Base-by-base conservation (phyloP, 441 rosid genomes). In the Bruguiera hainesii region DNA sequence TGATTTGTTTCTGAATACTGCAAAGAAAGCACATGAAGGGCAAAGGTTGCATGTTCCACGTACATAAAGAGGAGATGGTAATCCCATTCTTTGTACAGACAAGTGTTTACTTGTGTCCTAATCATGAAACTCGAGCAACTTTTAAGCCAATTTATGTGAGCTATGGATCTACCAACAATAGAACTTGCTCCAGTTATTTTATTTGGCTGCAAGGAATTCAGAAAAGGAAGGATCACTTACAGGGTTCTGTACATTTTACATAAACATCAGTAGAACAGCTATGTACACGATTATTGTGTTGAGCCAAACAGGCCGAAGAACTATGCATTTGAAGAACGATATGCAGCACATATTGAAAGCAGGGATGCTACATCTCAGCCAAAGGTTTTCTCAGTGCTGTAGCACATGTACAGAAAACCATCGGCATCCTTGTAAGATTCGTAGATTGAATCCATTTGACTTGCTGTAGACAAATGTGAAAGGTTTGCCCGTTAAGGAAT, bases 301-400 rank as follows among this genome's bases (percentile, higher is more conserved):
- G 31, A 49, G 42, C 31, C 64, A 50, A 6, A 18, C 29, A 29
- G 7, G 5, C 28, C 13, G 3, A 18, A n/a, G 20, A 67, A 49
- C 56, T 33, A 20, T 35, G 33, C 46, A 29, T 55, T 63, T 15
- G 58, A 55, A 8, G 30, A 20, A 29, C 63, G 15, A 31, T 33
- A 50, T 33, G 23, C 37, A 60, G 28, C 48, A 5, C 23, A 25
- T 21, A 16, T 35, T 69, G 30, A 15, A 55, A 31, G 21, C 15
- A 19, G n/a, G 13, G 11, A 33, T 31, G 57, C 13, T n/a, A 7
- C 18, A 18, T 37, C 60, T 37, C 51, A 81, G 64, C 93, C 96
- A 2, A 91, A 89, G 64, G 96, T 86, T 71, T 91, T 89, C 82
- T 91, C 97, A 56, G 84, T 84, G 83, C 93, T 88, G 76, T 88